Conservation (phyloP, 2,329 filamentous ascomycete genomes). For the Penicillium frequentans region DNA sequence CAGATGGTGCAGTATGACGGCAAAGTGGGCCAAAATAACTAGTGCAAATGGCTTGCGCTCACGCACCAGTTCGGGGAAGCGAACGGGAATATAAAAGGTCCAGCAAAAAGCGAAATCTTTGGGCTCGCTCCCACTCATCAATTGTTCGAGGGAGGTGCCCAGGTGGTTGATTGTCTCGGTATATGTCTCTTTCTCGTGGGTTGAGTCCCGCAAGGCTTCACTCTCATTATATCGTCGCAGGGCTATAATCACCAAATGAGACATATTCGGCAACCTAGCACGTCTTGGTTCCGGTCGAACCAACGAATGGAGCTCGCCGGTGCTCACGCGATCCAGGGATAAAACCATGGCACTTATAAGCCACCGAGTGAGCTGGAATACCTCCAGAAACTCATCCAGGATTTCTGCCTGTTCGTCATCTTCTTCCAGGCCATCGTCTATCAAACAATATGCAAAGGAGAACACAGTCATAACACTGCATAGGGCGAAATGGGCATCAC, state of each 20-base stretch:
- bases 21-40: conserved; percentile 46
- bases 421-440: conserved; percentile 12
- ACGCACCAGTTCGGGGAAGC: conserved; percentile 52
- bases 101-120: conserved; percentile 50
- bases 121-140: conserved; percentile 32
- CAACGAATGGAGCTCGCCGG: conserved; percentile 28
- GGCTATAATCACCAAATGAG: conserved; percentile 28
- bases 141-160: conserved; percentile 25
- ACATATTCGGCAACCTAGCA: conserved; percentile 38
- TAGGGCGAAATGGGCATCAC: conserved; percentile 37
- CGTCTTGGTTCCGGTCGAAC: conserved; percentile 20
- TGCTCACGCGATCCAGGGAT: conserved; percentile 23
- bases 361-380: conserved; percentile 31
- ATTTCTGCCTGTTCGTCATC: conserved; percentile 6
- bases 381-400: conserved; percentile 33
- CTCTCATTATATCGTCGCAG: conserved; percentile 27
- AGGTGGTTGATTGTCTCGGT: conserved; percentile 28
- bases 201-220: conserved; percentile 19
- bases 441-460: conserved; percentile 32
- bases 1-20: conserved; percentile 56
- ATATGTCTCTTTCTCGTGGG: conserved; percentile 30
- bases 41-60: conserved; percentile 43
- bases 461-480: conserved; percentile 36
- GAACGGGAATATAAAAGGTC: conserved; percentile 62
- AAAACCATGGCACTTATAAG: conserved; percentile 28